Evolutionary conservation across 306 rosid genomes (phyloP).

Genomic region (Trifolium fragiferum): DNA sequence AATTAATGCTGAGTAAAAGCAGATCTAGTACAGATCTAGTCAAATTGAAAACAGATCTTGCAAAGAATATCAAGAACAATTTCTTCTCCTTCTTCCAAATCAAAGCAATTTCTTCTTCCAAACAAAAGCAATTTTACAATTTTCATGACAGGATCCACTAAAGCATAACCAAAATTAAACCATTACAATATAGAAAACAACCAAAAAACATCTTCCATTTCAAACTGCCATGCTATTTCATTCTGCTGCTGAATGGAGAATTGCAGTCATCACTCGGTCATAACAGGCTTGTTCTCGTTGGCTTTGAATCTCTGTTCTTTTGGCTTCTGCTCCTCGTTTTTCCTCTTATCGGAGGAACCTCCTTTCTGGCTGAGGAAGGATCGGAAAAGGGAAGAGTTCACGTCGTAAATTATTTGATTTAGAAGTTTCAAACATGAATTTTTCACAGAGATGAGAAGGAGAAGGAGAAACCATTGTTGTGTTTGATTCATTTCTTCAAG

Average conservation of each 20-base stretch:
- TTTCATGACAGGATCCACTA: conserved; percentile 9
- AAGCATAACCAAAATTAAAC: conserved; percentile 28
- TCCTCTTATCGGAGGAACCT: conserved; percentile 93
- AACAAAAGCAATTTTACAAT: too few relatives aligned
- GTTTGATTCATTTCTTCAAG: too few relatives aligned
- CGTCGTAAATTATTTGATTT: conserved; percentile 99
- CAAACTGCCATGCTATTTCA: conserved; percentile 27
- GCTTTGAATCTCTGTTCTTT: conserved; percentile 86
- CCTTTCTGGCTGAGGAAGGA: conserved; percentile 99
- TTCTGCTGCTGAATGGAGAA: conserved; percentile 20
- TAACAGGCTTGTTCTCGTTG: conserved; percentile 91
- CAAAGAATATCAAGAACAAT: too few relatives aligned
- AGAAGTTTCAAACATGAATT: too few relatives aligned
- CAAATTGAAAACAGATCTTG: too few relatives aligned
- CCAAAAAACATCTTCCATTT: background rate
- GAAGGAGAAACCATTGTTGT: too few relatives aligned
- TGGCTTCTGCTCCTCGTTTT: conserved; percentile 91
- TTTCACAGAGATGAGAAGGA: too few relatives aligned
- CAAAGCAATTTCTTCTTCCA: too few relatives aligned
- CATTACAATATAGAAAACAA: conserved; percentile 27
- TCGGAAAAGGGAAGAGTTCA: conserved; percentile 93
- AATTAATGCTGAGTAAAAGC: too few relatives aligned
- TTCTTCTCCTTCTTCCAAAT: too few relatives aligned
- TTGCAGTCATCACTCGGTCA: conserved; percentile 72
- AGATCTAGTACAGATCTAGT: too few relatives aligned